Percentiles rank a stretch among this genome's conserved stretches.
These are phyloP conservation scores for Evernia prunastri DNA, from an alignment of 495 filamentous ascomycete species.

Conservation along the genomic window DNA sequence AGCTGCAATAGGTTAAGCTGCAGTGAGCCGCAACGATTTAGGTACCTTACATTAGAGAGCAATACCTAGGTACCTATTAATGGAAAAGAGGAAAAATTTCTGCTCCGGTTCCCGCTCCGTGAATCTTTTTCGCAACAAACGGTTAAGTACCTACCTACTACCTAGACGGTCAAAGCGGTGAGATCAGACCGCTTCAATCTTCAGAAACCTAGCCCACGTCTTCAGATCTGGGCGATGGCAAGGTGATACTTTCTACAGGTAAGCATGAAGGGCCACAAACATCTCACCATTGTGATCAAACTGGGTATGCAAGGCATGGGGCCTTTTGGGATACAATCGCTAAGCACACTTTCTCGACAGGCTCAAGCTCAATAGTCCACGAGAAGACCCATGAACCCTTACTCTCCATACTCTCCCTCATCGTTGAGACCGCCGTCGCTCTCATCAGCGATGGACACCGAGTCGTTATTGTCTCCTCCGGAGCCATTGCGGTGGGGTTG, in stretches of 20 bases:
- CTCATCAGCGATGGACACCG: conserved; percentile 85
- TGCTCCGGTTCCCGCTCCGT: neutral
- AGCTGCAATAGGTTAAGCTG: too few relatives aligned
- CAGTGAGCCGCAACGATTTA: too few relatives aligned
- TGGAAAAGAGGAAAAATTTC: too few relatives aligned
- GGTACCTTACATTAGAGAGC: too few relatives aligned
- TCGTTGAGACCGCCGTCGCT: conserved; percentile 85
- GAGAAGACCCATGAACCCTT: conserved; percentile 97
- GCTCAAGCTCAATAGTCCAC: conserved; percentile 95
- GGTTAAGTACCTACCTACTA: neutral
- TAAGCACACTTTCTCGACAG: conserved; percentile 39
- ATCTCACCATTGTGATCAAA: conserved; percentile 83
- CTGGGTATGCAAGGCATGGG: conserved; percentile 56
- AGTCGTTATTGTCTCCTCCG: conserved; percentile 92
- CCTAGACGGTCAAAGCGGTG: neutral
- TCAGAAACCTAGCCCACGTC: neutral
- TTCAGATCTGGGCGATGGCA: conserved; percentile 3
- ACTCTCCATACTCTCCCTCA: conserved; percentile 77
- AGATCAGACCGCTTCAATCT: neutral
- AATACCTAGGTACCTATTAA: too few relatives aligned
- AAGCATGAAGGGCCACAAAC: conserved; percentile 39
- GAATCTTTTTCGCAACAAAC: neutral
- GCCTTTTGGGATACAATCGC: neutral
- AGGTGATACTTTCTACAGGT: conserved; percentile 10
- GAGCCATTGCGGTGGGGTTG: conserved; percentile 89